Percentiles rank a stretch among this genome's conserved stretches.
phyloP scores from a whole-genome alignment of 202 grass and related monocot species.

The Panicum virgatum region DNA sequence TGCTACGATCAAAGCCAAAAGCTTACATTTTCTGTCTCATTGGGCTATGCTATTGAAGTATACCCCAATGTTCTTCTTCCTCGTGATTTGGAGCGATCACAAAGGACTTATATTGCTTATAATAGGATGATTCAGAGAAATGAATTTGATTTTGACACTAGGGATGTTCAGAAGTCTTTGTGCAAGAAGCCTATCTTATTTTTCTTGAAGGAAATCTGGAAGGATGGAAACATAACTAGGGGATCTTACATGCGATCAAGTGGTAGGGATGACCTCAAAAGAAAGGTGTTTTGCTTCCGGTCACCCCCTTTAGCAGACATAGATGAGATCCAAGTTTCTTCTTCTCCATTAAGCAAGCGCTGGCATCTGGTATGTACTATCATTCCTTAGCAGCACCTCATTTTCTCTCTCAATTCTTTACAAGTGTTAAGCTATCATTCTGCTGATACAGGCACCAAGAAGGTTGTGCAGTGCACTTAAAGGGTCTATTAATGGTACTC shows the following conservation, averaged over 20 bases:
- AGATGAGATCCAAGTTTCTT: constrained; percentile 69
- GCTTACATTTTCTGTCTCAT: constrained; percentile 73
- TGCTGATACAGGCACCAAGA: constrained; percentile 76
- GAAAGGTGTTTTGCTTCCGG: constrained; percentile 86
- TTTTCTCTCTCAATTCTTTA: constrained; percentile 36
- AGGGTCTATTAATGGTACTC: constrained; percentile 64
- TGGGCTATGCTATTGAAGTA: constrained; percentile 93
- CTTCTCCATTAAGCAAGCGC: constrained; percentile 69
- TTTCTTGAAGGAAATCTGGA: constrained; percentile 85
- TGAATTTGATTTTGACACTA: constrained; percentile 97
- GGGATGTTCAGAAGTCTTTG: constrained; percentile 74
- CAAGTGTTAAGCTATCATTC: constrained; percentile 31
- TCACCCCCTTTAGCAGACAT: constrained; percentile 74
- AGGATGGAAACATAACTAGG: constrained; percentile 66
- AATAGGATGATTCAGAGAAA: constrained; percentile 66
- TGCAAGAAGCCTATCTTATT: constrained; percentile 89
- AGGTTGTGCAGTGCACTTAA: constrained; percentile 73
- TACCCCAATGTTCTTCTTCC: constrained; percentile 83
- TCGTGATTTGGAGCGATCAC: constrained; percentile 71
- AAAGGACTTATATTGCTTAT: constrained; percentile 77
- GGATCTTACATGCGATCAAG: constrained; percentile 68
- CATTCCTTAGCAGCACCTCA: constrained; percentile 27
- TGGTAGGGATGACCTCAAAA: constrained; percentile 73
- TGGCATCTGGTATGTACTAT: constrained; percentile 93
- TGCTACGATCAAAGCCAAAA: constrained; percentile 66